Evolutionary conservation across 2,329 filamentous ascomycete species (phyloP).

Genomic region (Calonectria crousiana): DNA sequence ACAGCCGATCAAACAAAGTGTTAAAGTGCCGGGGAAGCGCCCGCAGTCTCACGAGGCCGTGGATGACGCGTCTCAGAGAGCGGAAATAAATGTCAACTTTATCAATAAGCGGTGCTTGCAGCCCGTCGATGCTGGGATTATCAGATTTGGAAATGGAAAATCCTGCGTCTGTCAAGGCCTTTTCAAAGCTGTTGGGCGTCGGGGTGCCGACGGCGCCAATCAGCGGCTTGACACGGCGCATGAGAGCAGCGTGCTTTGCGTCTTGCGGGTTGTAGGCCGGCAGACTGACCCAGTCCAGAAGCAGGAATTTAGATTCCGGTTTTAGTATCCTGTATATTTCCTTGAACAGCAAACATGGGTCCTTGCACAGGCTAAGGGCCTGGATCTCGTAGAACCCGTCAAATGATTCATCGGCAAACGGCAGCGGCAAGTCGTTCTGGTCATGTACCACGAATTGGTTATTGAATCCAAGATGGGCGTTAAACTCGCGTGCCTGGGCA

Average conservation of each 20-base stretch:
- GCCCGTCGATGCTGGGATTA: conserved; percentile 19
- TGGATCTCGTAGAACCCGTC: conserved; percentile 27
- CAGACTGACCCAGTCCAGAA: conserved; percentile 25
- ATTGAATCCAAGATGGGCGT: neutral
- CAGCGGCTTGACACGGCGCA: conserved; percentile 23
- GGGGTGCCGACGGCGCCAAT: conserved; percentile 24
- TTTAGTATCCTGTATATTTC: conserved; percentile 19
- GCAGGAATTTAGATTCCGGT: conserved; percentile 16
- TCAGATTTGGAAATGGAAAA: conserved; percentile 14
- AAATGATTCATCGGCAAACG: neutral
- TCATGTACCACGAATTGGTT: conserved; percentile 25
- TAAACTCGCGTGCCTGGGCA: conserved; percentile 11
- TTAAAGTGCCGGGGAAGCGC: conserved; percentile 15
- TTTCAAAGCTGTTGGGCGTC: conserved; percentile 17
- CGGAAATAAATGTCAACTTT: conserved; percentile 26
- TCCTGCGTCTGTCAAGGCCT: conserved; percentile 17
- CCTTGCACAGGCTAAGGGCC: conserved; percentile 25
- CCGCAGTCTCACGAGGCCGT: conserved; percentile 10
- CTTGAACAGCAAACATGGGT: conserved; percentile 16
- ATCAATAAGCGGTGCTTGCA: conserved; percentile 20
- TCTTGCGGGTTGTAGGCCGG: conserved; percentile 16
- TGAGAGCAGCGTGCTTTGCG: conserved; percentile 5
- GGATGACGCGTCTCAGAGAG: conserved; percentile 11
- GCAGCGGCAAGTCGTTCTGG: conserved; percentile 23
- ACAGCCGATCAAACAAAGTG: conserved; percentile 19